phyloP scores from a whole-genome alignment of 768 basidiomycete species.

The Suillus subaureus region DNA sequence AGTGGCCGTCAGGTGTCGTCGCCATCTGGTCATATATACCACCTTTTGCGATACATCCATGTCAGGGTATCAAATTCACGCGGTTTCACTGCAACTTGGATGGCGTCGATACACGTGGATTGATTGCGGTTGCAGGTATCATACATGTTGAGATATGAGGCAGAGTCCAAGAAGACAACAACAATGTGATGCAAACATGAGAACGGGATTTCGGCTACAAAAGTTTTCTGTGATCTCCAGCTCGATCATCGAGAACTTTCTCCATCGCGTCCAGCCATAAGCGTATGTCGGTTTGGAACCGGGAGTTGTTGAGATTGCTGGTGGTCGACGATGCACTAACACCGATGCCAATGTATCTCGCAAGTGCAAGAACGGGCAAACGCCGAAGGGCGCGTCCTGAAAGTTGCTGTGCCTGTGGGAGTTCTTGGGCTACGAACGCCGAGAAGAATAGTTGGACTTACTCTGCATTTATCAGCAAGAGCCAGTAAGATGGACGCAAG shows the following conservation, averaged over 20 bases:
- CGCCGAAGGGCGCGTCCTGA: conserved; percentile 91
- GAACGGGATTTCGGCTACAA: conserved; percentile 17
- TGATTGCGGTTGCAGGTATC: conserved; percentile 6
- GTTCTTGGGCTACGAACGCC: conserved; percentile 5
- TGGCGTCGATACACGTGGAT: not conserved
- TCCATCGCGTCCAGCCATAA: conserved; percentile 88
- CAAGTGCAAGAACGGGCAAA: conserved; percentile 92
- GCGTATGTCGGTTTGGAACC: conserved; percentile 46
- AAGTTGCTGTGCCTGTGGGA: conserved; percentile 66
- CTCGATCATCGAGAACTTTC: conserved; percentile 64
- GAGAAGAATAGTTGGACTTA: conserved; percentile 41
- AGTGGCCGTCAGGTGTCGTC: too few species aligned
- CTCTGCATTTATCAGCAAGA: conserved; percentile 80
- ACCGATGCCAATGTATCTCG: conserved; percentile 71
- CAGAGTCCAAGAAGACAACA: conserved; percentile 17
- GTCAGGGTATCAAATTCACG: not conserved
- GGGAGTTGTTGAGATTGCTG: conserved; percentile 11
- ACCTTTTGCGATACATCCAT: not conserved
- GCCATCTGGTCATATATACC: not conserved
- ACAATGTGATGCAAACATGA: conserved; percentile 12
- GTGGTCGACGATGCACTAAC: conserved; percentile 20
- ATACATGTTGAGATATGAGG: conserved; percentile 3
- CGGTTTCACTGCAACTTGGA: not conserved
- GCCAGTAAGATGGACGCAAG: conserved; percentile 60
- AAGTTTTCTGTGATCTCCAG: conserved; percentile 53